These are phyloP conservation scores for Candida tunisiensis DNA, from an alignment of 1,139 yeast species.

Conservation along the genomic window DNA sequence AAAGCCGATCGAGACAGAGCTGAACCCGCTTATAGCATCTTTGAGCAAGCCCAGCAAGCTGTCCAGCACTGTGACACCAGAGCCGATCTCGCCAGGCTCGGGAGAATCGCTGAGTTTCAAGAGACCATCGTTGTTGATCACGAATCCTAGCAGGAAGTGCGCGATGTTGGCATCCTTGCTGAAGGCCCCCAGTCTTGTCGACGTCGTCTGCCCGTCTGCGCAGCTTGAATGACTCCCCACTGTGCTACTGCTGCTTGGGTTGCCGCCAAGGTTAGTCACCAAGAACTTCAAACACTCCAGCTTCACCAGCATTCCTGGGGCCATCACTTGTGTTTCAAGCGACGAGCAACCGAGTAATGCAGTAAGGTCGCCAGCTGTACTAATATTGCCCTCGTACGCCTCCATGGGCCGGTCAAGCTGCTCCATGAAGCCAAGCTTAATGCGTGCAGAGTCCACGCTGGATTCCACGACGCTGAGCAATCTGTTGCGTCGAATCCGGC, in stretches of 20 bases:
- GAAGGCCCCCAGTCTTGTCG: too few species aligned
- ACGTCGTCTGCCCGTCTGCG: too few species aligned
- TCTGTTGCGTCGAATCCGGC: constrained; percentile 37
- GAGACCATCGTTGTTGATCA: constrained; percentile 24
- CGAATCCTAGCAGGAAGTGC: constrained; percentile 68
- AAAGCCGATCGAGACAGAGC: constrained; percentile 26
- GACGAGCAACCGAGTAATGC: too few species aligned
- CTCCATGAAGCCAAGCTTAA: constrained; percentile 54
- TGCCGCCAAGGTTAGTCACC: constrained; percentile 32
- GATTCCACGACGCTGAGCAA: constrained; percentile 59
- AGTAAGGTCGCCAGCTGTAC: too few species aligned
- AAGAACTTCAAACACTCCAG: constrained; percentile 42
- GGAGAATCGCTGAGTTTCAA: constrained; percentile 29
- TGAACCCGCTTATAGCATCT: constrained; percentile 28
- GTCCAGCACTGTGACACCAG: constrained; percentile 37
- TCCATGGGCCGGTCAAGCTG: constrained; percentile 34
- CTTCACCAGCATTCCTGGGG: too few species aligned
- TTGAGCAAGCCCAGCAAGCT: constrained; percentile 34
- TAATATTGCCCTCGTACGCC: constrained; percentile 9
- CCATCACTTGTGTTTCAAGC: too few species aligned
- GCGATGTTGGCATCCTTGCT: constrained; percentile 35
- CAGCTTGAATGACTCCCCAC: too few species aligned
- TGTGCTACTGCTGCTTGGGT: constrained; percentile 10
- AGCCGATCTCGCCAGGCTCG: constrained; percentile 29
- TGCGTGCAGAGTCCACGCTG: constrained; percentile 49